Evolutionary conservation across 2,329 filamentous ascomycete genomes (phyloP).

Genomic region (Talaromyces sp.): DNA sequence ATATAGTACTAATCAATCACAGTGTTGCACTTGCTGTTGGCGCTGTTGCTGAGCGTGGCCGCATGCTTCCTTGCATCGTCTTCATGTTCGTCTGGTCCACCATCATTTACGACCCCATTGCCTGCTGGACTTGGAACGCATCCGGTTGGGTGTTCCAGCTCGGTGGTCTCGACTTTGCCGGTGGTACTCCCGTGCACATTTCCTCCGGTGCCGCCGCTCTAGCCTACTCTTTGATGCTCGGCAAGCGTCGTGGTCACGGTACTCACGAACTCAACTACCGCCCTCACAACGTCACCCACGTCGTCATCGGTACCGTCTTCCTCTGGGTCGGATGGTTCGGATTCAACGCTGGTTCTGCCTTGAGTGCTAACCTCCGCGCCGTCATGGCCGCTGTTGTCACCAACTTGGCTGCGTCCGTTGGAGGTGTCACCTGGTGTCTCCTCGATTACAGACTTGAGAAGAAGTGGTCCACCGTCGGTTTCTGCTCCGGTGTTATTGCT

Average conservation of each 20-base stretch:
- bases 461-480: conserved; percentile 91
- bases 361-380: conserved; percentile 77
- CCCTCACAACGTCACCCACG: conserved; percentile 88
- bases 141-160: conserved; percentile 75
- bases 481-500: conserved; percentile 86
- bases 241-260: conserved; percentile 78
- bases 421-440: conserved; percentile 85
- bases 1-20: conserved; percentile 2
- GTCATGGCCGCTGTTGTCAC: conserved; percentile 86
- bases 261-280: conserved; percentile 88
- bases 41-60: conserved; percentile 80
- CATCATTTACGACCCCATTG: conserved; percentile 86
- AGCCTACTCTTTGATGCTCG: conserved; percentile 88
- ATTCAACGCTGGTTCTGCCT: conserved; percentile 84
- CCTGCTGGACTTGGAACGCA: conserved; percentile 93
- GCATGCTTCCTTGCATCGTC: conserved; percentile 82
- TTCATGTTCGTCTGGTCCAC: conserved; percentile 95
- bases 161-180: conserved; percentile 84
- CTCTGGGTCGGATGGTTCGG: conserved; percentile 96
- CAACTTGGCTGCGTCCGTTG: conserved; percentile 78
- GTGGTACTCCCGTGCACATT: conserved; percentile 88
- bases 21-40: conserved; percentile 80
- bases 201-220: conserved; percentile 78
- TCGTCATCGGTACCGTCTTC: conserved; percentile 89
- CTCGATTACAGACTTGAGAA: conserved; percentile 84